phyloP scores from a whole-genome alignment of 164 flowering plant species.

The Umbilicus rupestris region DNA sequence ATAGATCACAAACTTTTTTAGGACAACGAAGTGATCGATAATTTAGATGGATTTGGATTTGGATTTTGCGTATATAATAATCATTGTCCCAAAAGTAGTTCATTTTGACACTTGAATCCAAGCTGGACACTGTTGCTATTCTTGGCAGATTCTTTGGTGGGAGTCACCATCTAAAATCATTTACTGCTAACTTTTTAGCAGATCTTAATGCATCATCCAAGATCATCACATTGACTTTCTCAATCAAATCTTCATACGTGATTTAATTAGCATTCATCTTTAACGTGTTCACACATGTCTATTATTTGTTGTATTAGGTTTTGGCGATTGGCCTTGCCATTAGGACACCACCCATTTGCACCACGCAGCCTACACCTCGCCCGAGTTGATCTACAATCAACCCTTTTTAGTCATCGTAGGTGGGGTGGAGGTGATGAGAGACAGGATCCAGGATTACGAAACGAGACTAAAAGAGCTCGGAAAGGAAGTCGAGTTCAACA shows the following conservation, averaged over 20 bases:
- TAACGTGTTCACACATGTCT: neutral
- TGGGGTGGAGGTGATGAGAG: constrained; percentile 46
- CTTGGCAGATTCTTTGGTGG: neutral
- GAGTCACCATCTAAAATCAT: no score
- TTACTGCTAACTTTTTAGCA: no score
- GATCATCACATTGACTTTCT: no score
- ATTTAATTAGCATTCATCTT: no score
- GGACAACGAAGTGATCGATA: neutral
- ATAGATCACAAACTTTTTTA: neutral
- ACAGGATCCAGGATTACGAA: constrained; percentile 42
- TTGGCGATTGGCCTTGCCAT: constrained; percentile 65
- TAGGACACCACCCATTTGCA: constrained; percentile 70
- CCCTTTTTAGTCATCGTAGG: constrained; percentile 57
- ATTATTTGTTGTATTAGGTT: constrained; percentile 29
- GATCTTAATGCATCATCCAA: no score
- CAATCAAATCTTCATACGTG: no score
- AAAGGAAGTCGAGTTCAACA: constrained; percentile 40
- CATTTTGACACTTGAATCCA: neutral
- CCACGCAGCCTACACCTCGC: constrained; percentile 36
- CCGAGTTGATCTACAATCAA: constrained; percentile 22
- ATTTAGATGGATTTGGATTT: neutral
- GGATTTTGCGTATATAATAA: neutral
- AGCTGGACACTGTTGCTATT: neutral
- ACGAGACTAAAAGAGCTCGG: constrained; percentile 27
- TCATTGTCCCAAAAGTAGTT: neutral